These are phyloP conservation scores for Helotiales sp. DNA, from an alignment of 2,329 filamentous ascomycete species.

Conservation along the genomic window DNA sequence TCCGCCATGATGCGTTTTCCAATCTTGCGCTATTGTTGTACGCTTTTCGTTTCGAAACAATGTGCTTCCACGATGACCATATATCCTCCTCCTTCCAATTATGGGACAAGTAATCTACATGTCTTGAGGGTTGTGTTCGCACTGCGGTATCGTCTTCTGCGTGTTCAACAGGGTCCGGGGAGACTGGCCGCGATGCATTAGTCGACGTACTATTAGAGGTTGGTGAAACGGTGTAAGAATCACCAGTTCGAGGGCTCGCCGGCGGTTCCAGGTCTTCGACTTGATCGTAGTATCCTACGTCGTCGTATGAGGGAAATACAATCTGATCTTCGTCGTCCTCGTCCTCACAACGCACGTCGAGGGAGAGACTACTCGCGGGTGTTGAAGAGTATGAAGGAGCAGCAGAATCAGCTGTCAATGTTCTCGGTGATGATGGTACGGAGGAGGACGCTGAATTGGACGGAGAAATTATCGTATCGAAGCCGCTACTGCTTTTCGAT, in stretches of 20 bases:
- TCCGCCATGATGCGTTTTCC: slow-evolving; percentile 96
- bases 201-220: slow-evolving; percentile 61
- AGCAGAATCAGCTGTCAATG: slow-evolving; percentile 49
- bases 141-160: slow-evolving; percentile 53
- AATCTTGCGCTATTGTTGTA: slow-evolving; percentile 80
- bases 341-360: slow-evolving; percentile 87
- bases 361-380: slow-evolving; percentile 63
- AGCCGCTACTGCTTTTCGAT: slow-evolving; percentile 37
- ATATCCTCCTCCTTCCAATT: slow-evolving; percentile 97
- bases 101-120: slow-evolving; percentile 93
- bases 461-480: slow-evolving; percentile 29
- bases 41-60: slow-evolving; percentile 74
- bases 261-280: slow-evolving; percentile 52
- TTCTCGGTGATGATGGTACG: slow-evolving; percentile 55
- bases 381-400: slow-evolving; percentile 62
- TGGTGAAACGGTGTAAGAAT: slow-evolving; percentile 57
- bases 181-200: slow-evolving; percentile 45
- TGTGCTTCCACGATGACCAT: slow-evolving; percentile 95
- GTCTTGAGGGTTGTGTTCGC: slow-evolving; percentile 66
- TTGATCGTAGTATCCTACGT: slow-evolving; percentile 34
- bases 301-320: slow-evolving; percentile 43
- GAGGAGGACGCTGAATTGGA: slow-evolving; percentile 45
- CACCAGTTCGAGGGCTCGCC: slow-evolving; percentile 48
- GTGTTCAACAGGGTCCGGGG: slow-evolving; percentile 32
- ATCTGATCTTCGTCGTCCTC: slow-evolving; percentile 79